Evolutionary conservation across 306 rosid genomes (phyloP), one percentile per base, ranked within the genome.

Genomic region (Mimosa bimucronata): DNA sequence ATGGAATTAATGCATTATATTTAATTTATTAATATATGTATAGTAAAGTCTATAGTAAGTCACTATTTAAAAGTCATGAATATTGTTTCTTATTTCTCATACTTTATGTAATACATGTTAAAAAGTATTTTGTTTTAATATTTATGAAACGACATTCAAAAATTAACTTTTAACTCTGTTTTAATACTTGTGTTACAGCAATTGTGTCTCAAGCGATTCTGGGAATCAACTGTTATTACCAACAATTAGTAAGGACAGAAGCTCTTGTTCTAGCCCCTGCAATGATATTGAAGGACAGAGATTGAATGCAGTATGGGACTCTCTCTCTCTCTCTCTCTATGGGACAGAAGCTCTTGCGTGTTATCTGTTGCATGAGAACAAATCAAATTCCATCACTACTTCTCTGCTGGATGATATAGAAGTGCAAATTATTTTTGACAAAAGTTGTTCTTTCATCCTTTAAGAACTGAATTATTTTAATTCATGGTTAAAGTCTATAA

Each of bases 171-270:
- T 72, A 28, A 34, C 34, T 18, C 62, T 76, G 45, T 44, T 78
- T 77, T 61, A 44, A 71, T 75, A 62, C 77, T 83, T 75, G 16
- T 73, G 70, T 70, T 53, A 80, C 70, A 82, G 65, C 55, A 61
- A 78, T 53, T 58, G 53, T 64, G 76, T 28, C 19, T 74, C 68
- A 21, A 26, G 79, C 72, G 60, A 60, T 79, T 55, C 64, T 18
- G 25, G 70, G 53, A 30, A 46, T 29, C 73, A 23, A 42, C 66
- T 69, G 40, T 58, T 66, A 42, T 55, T 68, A 21, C 67, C 23
- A 34, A 15, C 34, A 28, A 81, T 61, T 31, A n/a, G 42, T 46
- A 38, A 73, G 50, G 48, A 74, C 71, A 30, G 64, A 71, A 78
- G 60, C 58, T 71, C 62, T 73, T 73, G 83, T 37, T 78, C 82